These are phyloP conservation scores for Paxillus rubicundulus DNA, from an alignment of 768 basidiomycete genomes.

Conservation along the genomic window DNA sequence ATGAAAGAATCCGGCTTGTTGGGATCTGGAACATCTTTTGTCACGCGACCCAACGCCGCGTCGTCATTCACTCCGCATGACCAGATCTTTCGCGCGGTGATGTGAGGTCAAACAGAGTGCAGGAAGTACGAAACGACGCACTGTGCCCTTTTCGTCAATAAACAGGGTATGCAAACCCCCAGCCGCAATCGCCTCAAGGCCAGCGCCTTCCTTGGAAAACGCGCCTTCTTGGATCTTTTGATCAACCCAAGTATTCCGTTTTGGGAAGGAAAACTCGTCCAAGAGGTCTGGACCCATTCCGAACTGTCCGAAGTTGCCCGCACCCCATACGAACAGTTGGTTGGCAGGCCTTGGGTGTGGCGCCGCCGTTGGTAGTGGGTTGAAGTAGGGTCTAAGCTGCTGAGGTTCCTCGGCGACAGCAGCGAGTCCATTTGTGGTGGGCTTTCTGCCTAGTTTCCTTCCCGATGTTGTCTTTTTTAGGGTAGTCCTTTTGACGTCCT, in stretches of 20 bases:
- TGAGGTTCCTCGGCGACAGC: slow-evolving; percentile 33
- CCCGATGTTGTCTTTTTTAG: slow-evolving; percentile 24
- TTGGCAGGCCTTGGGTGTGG: slow-evolving; percentile 58
- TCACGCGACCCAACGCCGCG: slow-evolving; percentile 81
- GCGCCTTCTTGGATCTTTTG: slow-evolving; percentile 67
- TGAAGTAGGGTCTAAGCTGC: slow-evolving; percentile 58
- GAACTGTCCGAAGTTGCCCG: slow-evolving; percentile 93
- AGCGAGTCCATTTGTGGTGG: slow-evolving; percentile 31
- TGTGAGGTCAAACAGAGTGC: slow-evolving; percentile 1
- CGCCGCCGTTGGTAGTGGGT: slow-evolving; percentile 57
- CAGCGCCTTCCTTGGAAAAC: slow-evolving; percentile 70
- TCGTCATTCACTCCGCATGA: slow-evolving; percentile 87
- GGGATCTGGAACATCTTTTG: slow-evolving; percentile 57
- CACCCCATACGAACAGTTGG: slow-evolving; percentile 84
- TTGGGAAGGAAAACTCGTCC: slow-evolving; percentile 73
- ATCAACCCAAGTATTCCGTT: slow-evolving; percentile 74
- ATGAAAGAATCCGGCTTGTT: slow-evolving; percentile 56
- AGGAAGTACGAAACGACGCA: slow-evolving; percentile 42
- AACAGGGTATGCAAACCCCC: slow-evolving; percentile 91
- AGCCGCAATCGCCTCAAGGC: slow-evolving; percentile 76
- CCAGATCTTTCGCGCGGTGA: slow-evolving; percentile 57
- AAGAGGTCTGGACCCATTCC: slow-evolving; percentile 80
- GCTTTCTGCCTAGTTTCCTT: slow-evolving; percentile 30
- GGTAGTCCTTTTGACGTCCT: slow-evolving; percentile 35
- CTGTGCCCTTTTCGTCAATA: slow-evolving; percentile 85